Evolutionary conservation across 768 basidiomycete genomes (phyloP).

Genomic region (Austroboletus eburneus): DNA sequence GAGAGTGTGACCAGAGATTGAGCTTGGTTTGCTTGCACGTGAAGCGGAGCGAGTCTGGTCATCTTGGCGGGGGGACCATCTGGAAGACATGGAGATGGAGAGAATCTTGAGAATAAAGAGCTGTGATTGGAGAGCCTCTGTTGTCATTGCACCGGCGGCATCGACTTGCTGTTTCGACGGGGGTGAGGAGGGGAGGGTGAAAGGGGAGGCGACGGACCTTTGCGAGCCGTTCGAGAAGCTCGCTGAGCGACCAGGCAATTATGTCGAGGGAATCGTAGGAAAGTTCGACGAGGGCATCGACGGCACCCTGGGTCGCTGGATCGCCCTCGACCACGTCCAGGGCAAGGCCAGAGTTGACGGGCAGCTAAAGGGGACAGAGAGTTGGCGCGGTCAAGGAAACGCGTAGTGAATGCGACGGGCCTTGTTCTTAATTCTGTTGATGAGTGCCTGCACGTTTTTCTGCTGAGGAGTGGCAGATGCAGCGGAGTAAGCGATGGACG

Average conservation of each 20-base stretch:
- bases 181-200: conserved; percentile 9
- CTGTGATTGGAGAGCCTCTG: conserved; percentile 82
- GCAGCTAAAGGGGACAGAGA: conserved; percentile 50
- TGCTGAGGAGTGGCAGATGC: conserved; percentile 60
- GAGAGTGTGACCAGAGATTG: conserved; percentile 29
- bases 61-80: conserved; percentile 53
- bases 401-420: conserved; percentile 35
- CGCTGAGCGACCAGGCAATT: conserved; percentile 73
- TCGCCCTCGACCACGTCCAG: conserved; percentile 75
- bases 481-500: conserved; percentile 36
- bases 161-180: conserved; percentile 46
- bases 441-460: conserved; percentile 76
- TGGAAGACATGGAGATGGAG: conserved; percentile 69
- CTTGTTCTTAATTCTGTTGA: conserved; percentile 79
- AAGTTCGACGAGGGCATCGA: conserved; percentile 77
- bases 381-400: neutral
- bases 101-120: conserved; percentile 82
- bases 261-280: conserved; percentile 73
- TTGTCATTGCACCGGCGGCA: conserved; percentile 45
- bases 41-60: conserved; percentile 41
- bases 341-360: conserved; percentile 75
- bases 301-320: conserved; percentile 66
- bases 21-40: conserved; percentile 37
- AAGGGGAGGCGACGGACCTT: conserved; percentile 47
- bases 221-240: conserved; percentile 71